phyloP scores from a whole-genome alignment of 129 eudicot species.

The Flaveria robusta region DNA sequence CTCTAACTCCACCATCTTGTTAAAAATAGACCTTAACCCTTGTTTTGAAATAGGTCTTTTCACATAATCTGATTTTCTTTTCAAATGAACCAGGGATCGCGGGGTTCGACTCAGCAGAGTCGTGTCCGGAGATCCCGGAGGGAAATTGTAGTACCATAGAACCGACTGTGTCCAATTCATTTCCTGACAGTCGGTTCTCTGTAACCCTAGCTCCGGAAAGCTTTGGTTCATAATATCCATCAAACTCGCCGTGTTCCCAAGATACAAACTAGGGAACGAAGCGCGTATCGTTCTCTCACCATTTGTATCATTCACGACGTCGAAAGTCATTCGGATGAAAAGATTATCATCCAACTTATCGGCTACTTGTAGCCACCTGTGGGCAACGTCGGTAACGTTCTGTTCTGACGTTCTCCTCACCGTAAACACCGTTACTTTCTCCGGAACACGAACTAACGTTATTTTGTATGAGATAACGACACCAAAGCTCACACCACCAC shows the following conservation, averaged over 20 bases:
- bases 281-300: background rate
- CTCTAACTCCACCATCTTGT: constrained; percentile 1
- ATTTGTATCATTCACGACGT: background rate
- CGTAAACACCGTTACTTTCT: background rate
- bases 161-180: constrained; percentile 13
- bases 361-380: constrained; percentile 8
- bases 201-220: constrained; percentile 7
- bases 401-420: constrained; percentile 1
- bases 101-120: background rate
- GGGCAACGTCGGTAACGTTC: constrained; percentile 5
- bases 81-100: background rate
- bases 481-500: constrained; percentile 5
- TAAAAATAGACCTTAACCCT: background rate
- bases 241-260: background rate
- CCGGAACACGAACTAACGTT: constrained; percentile 5
- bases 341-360: background rate
- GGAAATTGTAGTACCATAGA: background rate
- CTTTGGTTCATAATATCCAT: background rate
- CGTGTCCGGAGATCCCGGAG: background rate
- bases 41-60: constrained; percentile 10
- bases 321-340: background rate
- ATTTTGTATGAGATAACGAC: constrained; percentile 3
- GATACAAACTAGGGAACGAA: background rate
- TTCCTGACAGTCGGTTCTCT: background rate
- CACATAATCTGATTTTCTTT: constrained; percentile 1